Percentiles rank a stretch among this genome's conserved stretches.
Evolutionary conservation across 257 asterid genomes (phyloP).

Genomic region (Lavandula angustifolia): DNA sequence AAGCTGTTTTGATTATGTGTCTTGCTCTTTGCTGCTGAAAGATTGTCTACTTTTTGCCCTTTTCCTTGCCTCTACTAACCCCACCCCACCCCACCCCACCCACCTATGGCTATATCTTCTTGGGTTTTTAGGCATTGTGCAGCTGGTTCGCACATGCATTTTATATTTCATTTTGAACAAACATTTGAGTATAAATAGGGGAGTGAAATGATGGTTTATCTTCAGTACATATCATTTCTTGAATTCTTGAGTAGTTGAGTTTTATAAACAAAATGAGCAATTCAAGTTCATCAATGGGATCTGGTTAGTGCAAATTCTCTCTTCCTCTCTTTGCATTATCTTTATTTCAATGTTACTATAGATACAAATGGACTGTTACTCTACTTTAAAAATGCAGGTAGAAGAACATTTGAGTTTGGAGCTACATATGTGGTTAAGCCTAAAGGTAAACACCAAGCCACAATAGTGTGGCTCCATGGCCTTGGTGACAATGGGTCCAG

Average conservation of each 20-base stretch:
- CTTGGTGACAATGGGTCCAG: conserved; percentile 98
- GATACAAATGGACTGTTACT: not conserved
- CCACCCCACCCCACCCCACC: conserved; percentile 18
- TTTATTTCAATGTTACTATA: not conserved
- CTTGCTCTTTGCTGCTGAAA: conserved; percentile 43
- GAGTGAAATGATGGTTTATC: conserved; percentile 30
- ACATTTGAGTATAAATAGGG: conserved; percentile 61
- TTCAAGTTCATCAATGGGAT: conserved; percentile 72
- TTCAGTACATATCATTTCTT: conserved; percentile 43
- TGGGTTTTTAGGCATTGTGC: conserved; percentile 65
- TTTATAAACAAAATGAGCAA: conserved; percentile 61
- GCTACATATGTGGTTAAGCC: conserved; percentile 96
- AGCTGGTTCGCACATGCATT: conserved; percentile 72
- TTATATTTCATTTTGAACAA: conserved; percentile 54
- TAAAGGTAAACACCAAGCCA: conserved; percentile 89
- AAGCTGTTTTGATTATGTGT: conserved; percentile 39
- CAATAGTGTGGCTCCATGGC: conserved; percentile 96
- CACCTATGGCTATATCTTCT: conserved; percentile 33
- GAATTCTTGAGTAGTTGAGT: conserved; percentile 27
- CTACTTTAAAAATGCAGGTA: conserved; percentile 24
- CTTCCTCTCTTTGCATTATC: not conserved
- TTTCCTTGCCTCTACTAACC: conserved; percentile 28
- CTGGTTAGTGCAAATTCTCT: conserved; percentile 56
- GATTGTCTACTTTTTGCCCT: conserved; percentile 54
- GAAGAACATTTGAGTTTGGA: conserved; percentile 76